These are phyloP conservation scores for Pseudonitzschia pungens DNA, from an alignment of 108 stramenopile genomes.

Conservation along the genomic window DNA sequence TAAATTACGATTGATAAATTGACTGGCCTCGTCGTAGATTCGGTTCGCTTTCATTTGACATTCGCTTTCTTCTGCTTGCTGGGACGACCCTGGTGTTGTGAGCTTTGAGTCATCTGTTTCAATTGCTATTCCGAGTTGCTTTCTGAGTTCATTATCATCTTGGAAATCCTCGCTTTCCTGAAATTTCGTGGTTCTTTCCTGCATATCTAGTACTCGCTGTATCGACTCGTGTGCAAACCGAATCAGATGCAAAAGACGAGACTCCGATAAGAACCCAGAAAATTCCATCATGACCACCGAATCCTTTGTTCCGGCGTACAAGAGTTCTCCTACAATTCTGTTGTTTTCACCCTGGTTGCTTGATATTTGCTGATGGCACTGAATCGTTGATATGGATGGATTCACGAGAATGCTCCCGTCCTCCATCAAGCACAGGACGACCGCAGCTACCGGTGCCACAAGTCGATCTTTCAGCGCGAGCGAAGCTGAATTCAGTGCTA, in stretches of 20 bases:
- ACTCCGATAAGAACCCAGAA: constrained; percentile 36
- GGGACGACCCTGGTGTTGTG: neutral
- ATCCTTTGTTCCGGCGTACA: constrained; percentile 63
- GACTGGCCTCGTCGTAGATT: constrained; percentile 25
- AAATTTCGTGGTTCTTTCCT: constrained; percentile 26
- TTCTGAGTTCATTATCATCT: constrained; percentile 35
- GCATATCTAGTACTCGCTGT: constrained; percentile 46
- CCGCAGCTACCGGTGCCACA: constrained; percentile 59
- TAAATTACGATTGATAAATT: constrained; percentile 10
- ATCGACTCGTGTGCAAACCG: constrained; percentile 48
- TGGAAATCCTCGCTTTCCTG: constrained; percentile 21
- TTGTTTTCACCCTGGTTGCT: neutral
- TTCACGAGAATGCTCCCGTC: constrained; percentile 47
- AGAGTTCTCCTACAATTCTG: constrained; percentile 27
- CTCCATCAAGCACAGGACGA: constrained; percentile 35
- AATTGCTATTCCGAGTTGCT: constrained; percentile 36
- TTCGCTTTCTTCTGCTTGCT: constrained; percentile 10
- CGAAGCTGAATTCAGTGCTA: constrained; percentile 82
- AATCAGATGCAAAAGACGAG: constrained; percentile 41
- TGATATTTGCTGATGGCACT: neutral
- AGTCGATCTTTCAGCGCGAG: constrained; percentile 69
- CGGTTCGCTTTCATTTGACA: constrained; percentile 4
- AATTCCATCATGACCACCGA: constrained; percentile 61
- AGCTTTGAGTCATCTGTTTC: neutral
- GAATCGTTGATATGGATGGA: constrained; percentile 25